phyloP scores from a whole-genome alignment of 1,284 basidiomycete genomes.

The Ceratobasidium sp. region DNA sequence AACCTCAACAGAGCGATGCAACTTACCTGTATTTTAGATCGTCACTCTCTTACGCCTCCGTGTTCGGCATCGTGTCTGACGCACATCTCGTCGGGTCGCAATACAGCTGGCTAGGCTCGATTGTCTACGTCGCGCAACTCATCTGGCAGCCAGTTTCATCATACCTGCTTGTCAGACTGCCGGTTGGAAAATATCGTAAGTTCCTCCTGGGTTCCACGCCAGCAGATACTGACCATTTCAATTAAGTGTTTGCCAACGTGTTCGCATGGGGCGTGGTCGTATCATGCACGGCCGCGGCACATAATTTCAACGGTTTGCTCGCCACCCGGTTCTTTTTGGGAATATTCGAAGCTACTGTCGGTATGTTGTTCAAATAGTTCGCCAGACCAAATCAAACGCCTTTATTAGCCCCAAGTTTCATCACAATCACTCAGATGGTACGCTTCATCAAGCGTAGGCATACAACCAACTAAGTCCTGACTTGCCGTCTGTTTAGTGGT shows the following conservation, averaged over 20 bases:
- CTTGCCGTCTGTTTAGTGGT: conserved; percentile 54
- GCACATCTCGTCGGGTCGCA: conserved; percentile 59
- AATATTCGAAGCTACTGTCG: conserved; percentile 61
- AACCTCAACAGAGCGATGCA: not conserved
- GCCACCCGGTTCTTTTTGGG: conserved; percentile 60
- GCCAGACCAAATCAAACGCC: not conserved
- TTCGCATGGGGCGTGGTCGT: conserved; percentile 59
- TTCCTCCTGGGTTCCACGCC: not conserved
- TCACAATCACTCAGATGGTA: conserved; percentile 61
- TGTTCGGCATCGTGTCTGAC: conserved; percentile 58
- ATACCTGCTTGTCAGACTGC: conserved; percentile 59
- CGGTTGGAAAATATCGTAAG: conserved; percentile 59
- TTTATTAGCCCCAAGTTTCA: conserved; percentile 56
- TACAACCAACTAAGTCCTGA: not conserved
- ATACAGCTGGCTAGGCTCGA: conserved; percentile 61
- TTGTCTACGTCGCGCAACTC: conserved; percentile 61
- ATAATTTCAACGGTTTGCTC: conserved; percentile 58
- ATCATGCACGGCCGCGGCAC: conserved; percentile 56
- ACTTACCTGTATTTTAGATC: conserved; percentile 52
- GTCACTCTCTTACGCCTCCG: conserved; percentile 60
- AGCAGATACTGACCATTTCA: not conserved
- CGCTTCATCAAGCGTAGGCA: conserved; percentile 1
- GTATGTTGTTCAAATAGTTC: conserved; percentile 51
- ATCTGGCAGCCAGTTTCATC: conserved; percentile 62
- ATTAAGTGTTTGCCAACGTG: conserved; percentile 58